Base-by-base conservation (phyloP, 108 stramenopile species). In the Thalassiosira profunda region DNA sequence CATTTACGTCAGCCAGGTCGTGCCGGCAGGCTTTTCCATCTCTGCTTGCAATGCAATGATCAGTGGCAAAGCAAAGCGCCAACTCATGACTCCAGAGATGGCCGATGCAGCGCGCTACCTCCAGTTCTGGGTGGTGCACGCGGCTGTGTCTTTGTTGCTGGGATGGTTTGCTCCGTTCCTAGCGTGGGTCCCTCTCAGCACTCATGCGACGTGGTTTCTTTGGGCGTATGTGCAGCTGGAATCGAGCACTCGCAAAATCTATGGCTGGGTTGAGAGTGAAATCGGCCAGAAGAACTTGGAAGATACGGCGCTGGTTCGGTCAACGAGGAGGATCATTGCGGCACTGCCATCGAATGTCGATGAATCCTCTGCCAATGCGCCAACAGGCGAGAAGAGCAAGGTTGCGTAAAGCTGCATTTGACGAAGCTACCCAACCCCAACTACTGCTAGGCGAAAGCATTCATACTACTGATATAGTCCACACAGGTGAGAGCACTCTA, bases 181-280 rank as follows among this genome's bases (percentile, higher is more conserved):
- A 17, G 87, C 85, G 67, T 94, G 90, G 90, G 71, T 94, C 15
- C 93, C 93, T 24, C 76, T 94, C 38, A 91, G 88, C 15, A 83
- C 85, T 20, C 90, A 91, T 60, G 55, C 47, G 33, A 86, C 64
- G 7, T 90, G 88, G 63, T 29, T 87, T 24, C 49, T 83, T 26
- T 94, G 86, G 88, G 76, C 82, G 31, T 75, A 85, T 45, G 40
- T 88, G 30, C 85, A 84, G 47, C 56, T 86, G 15, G 77, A 85
- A 11, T 58, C 69, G 35, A 63, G 74, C 17, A 88, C 87, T 26
- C 43, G 59, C 20, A 52, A 72, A 43, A 58, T 71, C 1, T 84
- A 89, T 57, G 67, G 42, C 1, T 57, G 70, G 41, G 45, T 93
- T 4, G 86, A 90, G 56, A 46, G 65, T 8, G 92, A 93, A 46